Conservation (phyloP, 2,329 filamentous ascomycete genomes). For the Drechslerella stenobrocha region DNA sequence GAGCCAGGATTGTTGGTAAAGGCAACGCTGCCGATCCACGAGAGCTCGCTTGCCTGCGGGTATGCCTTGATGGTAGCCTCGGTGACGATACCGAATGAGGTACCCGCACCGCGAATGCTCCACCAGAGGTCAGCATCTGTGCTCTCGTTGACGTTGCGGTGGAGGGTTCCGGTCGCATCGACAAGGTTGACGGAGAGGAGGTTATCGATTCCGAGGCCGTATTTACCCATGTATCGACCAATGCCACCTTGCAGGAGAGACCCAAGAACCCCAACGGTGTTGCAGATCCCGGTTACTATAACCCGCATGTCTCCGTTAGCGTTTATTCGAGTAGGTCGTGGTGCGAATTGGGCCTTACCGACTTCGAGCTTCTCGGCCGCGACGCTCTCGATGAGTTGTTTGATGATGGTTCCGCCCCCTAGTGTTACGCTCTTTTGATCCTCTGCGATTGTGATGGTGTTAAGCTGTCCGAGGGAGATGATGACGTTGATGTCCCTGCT, state of each 20-base stretch:
- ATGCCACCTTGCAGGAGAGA: conserved; percentile 38
- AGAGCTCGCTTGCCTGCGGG: conserved; percentile 46
- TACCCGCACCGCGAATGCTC: conserved; percentile 56
- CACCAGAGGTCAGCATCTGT: conserved; percentile 56
- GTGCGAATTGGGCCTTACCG: conserved; percentile 7
- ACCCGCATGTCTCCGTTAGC: background rate
- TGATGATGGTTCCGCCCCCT: conserved; percentile 46
- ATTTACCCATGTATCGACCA: conserved; percentile 48
- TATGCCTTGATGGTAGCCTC: conserved; percentile 56
- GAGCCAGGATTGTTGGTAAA: conserved; percentile 50
- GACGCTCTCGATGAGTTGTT: conserved; percentile 28
- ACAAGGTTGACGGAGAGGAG: conserved; percentile 57
- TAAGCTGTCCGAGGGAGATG: conserved; percentile 34
- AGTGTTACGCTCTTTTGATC: conserved; percentile 32
- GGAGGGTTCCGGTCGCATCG: conserved; percentile 56
- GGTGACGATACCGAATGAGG: conserved; percentile 58
- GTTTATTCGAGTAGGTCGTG: background rate
- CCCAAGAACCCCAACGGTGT: conserved; percentile 29
- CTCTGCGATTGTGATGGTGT: conserved; percentile 30
- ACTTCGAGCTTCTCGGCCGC: conserved; percentile 20
- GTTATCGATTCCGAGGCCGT: conserved; percentile 55
- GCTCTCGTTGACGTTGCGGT: conserved; percentile 52
- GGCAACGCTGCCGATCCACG: conserved; percentile 53
- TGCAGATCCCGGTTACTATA: conserved; percentile 35
- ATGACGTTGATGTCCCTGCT: conserved; percentile 31